Percentiles rank a stretch among this genome's conserved stretches.
phyloP scores from a whole-genome alignment of 169 alveolate species.

The Pseudocohnilembus persalinus region DNA sequence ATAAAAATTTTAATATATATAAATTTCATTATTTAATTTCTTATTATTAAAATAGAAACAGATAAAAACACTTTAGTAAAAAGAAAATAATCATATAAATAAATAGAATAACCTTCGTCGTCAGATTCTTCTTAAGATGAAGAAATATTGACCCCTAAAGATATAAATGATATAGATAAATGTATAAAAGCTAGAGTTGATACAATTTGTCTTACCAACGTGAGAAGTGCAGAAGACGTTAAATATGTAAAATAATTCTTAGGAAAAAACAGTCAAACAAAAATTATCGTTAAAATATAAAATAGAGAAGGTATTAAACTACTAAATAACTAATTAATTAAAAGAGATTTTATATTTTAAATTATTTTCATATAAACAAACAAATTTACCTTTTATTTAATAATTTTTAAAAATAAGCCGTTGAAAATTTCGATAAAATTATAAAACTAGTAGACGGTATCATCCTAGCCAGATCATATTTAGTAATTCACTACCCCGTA shows the following conservation, averaged over 20 bases:
- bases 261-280: slow-evolving; percentile 1
- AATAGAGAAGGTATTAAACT: slow-evolving; percentile 3
- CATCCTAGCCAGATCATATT: slow-evolving; percentile 35
- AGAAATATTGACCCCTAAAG: slow-evolving; percentile 25
- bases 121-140: slow-evolving; percentile 35
- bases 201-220: slow-evolving; percentile 33
- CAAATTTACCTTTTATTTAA: neutral
- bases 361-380: no score
- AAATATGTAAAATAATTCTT: slow-evolving; percentile 11
- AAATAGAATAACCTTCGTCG: slow-evolving; percentile 3
- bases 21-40: no score
- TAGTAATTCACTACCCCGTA: slow-evolving; percentile 19
- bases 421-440: slow-evolving; percentile 37
- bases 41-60: no score
- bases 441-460: slow-evolving; percentile 34
- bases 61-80: no score
- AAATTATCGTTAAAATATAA: slow-evolving; percentile 30
- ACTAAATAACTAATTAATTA: neutral
- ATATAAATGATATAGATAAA: slow-evolving; percentile 31
- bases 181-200: slow-evolving; percentile 21
- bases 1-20: no score
- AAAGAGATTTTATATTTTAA: no score
- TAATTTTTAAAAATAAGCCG: slow-evolving; percentile 7
- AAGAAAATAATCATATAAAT: no score
- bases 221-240: slow-evolving; percentile 29